Evolutionary conservation across 805 yeast genomes (phyloP).

Genomic region (Pichia membranifaciens): DNA sequence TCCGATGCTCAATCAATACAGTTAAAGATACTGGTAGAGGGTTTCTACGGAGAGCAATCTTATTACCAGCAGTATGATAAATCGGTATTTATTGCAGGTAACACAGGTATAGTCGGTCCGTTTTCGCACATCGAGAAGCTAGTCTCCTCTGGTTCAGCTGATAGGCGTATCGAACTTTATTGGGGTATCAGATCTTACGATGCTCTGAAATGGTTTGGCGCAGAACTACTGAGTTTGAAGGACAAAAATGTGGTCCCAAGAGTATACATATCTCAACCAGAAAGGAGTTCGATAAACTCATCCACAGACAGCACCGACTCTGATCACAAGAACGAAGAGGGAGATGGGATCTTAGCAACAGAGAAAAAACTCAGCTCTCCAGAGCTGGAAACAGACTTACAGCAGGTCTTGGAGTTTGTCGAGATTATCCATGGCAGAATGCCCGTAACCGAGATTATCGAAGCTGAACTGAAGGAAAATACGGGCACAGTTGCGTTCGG

Average conservation of each 20-base stretch:
- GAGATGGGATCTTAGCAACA: no score
- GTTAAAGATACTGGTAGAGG: slow-evolving; percentile 47
- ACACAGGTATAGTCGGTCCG: slow-evolving; percentile 66
- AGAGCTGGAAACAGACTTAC: neutral
- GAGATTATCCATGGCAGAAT: slow-evolving; percentile 44
- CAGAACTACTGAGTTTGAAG: slow-evolving; percentile 35
- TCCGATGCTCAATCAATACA: slow-evolving; percentile 15
- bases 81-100: slow-evolving; percentile 62
- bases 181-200: slow-evolving; percentile 59
- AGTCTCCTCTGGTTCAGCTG: slow-evolving; percentile 29
- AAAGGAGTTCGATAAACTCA: neutral
- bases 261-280: slow-evolving; percentile 38
- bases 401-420: slow-evolving; percentile 20
- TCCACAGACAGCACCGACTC: neutral
- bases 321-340: neutral
- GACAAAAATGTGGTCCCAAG: slow-evolving; percentile 32
- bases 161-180: slow-evolving; percentile 37
- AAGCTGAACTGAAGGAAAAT: slow-evolving; percentile 32
- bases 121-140: slow-evolving; percentile 36
- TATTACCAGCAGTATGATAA: slow-evolving; percentile 48
- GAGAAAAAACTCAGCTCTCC: neutral
- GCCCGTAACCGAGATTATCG: slow-evolving; percentile 31
- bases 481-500: slow-evolving; percentile 40
- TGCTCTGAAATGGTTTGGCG: slow-evolving; percentile 46
- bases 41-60: slow-evolving; percentile 62